Percentiles rank a stretch among this genome's conserved stretches.
These are phyloP conservation scores for Ochromonas danica DNA, from an alignment of 108 stramenopile species.

Conservation along the genomic window DNA sequence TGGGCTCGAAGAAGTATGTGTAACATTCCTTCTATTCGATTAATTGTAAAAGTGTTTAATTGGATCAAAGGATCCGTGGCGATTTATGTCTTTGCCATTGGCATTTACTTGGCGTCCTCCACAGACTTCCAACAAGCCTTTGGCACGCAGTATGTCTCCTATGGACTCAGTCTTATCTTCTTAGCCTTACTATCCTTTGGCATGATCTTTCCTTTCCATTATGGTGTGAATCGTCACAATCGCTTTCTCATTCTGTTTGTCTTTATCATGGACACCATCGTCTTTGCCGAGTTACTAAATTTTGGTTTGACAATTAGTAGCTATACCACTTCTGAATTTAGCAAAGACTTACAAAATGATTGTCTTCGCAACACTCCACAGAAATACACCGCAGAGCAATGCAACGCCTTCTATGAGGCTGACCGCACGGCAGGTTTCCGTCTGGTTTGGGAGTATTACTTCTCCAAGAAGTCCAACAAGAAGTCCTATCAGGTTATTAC, in stretches of 20 bases:
- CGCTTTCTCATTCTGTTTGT: slow-evolving; percentile 3
- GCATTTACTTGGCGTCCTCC: neutral
- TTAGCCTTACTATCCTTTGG: neutral
- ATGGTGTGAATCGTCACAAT: slow-evolving; percentile 33
- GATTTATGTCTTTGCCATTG: neutral
- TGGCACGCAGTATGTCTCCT: neutral
- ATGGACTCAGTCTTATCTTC: slow-evolving; percentile 20
- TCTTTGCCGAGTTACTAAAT: slow-evolving; percentile 16
- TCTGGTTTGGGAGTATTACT: slow-evolving; percentile 19
- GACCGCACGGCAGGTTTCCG: slow-evolving; percentile 36
- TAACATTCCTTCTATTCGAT: neutral
- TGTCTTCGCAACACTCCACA: slow-evolving; percentile 11
- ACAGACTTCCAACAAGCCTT: neutral
- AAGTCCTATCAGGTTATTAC: neutral
- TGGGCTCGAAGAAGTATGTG: slow-evolving; percentile 10
- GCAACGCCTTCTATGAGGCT: slow-evolving; percentile 4
- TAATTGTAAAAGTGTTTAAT: neutral
- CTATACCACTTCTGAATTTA: neutral
- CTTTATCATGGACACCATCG: slow-evolving; percentile 8
- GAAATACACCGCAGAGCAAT: neutral
- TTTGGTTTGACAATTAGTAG: neutral
- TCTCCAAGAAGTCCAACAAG: slow-evolving; percentile 4
- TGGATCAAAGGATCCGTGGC: neutral
- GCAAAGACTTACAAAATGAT: neutral
- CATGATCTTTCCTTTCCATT: neutral